Evolutionary conservation across 345 rosid species (phyloP), one percentile per base, ranked within the genome.

Genomic region (Toxicodendron radicans): DNA sequence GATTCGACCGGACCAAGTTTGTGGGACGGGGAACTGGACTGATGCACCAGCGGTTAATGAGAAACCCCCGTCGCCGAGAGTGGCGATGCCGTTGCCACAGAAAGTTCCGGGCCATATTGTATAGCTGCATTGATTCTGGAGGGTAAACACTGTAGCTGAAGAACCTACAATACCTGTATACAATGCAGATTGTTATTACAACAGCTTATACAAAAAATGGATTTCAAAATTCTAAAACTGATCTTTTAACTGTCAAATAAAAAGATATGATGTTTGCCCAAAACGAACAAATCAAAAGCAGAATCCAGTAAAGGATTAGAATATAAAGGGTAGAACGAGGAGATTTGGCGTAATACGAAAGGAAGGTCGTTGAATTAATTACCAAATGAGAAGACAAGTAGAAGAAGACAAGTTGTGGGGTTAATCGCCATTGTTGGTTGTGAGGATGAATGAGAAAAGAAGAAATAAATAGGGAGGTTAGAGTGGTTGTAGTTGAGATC

Each of bases 61-160:
- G 80, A 92, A 88, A 9, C 95, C 97, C 17, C 97, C 98, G 16
- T 79, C 88, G 11, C 95, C 97, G 46, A 92, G 89, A 3, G 71
- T 69, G 41, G 89, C 86, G 0, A 81, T 85, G 13, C 86, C 81
- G 73, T 85, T 86, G 18, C 93, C 97, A 64, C 93, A 85, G 57
- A 92, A 86, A 58, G 92, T 89, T 20, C 92, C 98, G 0, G 98
- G 98, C 98, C 98, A 94, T 32, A 94, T 68, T 0, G 92, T 92
- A 86, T 85, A 82, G 56, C 75, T 68, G 71, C 98, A 92, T n/a
- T 57, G 89, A 79, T 94, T 92, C 66, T 82, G 81, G 67, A 94
- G 84, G 0, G 93, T 91, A 83, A 94, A 85, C 35, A 84, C 80
- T 0, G 95, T 86, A 49, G 91, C 93, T 7, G 87, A 76, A 46